These are phyloP conservation scores for Paracorniculantispora psalliotae DNA, from an alignment of 2,329 filamentous ascomycete genomes.

Conservation along the genomic window DNA sequence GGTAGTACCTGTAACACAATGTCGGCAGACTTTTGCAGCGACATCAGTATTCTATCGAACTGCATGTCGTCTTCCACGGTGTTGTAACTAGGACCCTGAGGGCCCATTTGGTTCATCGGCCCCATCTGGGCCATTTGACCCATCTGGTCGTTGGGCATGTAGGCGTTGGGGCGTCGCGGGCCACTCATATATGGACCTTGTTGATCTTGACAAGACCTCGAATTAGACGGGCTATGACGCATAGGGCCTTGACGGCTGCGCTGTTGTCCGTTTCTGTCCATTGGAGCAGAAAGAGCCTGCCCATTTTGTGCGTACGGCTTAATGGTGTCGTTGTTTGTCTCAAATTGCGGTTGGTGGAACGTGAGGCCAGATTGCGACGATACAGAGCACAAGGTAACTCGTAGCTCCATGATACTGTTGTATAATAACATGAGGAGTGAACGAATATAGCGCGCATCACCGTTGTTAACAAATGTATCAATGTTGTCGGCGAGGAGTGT, in stretches of 20 bases:
- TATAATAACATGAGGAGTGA: slow-evolving; percentile 59
- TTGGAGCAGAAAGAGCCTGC: slow-evolving; percentile 33
- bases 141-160: slow-evolving; percentile 7
- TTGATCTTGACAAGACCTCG: slow-evolving; percentile 27
- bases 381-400: slow-evolving; percentile 45
- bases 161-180: slow-evolving; percentile 28
- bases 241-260: slow-evolving; percentile 32
- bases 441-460: slow-evolving; percentile 62
- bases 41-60: slow-evolving; percentile 79
- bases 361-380: slow-evolving; percentile 21
- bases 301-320: slow-evolving; percentile 41
- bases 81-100: not conserved
- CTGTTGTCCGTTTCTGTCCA: slow-evolving; percentile 12
- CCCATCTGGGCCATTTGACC: not conserved
- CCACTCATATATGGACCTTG: slow-evolving; percentile 50
- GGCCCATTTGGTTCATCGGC: not conserved
- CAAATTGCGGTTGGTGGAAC: slow-evolving; percentile 15
- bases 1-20: slow-evolving; percentile 69
- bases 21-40: slow-evolving; percentile 68
- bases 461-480: slow-evolving; percentile 59
- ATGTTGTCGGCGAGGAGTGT: slow-evolving; percentile 56
- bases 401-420: slow-evolving; percentile 63
- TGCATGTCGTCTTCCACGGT: slow-evolving; percentile 65
- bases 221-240: slow-evolving; percentile 47
- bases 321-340: slow-evolving; percentile 41